Conservation (phyloP, 306 rosid species). For the Sindora glabra region DNA sequence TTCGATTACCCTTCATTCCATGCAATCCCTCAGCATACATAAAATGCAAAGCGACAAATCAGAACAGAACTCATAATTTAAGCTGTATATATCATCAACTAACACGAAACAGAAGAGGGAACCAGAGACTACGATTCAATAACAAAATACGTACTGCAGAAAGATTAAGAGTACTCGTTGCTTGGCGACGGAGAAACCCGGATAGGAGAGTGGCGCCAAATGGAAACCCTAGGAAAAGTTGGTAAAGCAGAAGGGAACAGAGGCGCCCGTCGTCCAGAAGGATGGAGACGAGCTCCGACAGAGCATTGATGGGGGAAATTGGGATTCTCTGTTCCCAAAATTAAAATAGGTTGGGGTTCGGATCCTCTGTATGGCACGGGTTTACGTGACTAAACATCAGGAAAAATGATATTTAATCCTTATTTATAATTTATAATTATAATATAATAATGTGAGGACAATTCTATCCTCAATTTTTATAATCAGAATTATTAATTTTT, state of each 20-base stretch:
- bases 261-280: background rate
- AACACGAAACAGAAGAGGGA: background rate
- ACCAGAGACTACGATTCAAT: background rate
- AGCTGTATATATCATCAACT: background rate
- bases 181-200: background rate
- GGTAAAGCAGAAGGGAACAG: background rate
- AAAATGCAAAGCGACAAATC: background rate
- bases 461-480: too few relatives aligned
- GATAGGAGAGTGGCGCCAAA: background rate
- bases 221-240: conserved; percentile 22
- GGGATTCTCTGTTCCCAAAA: too few relatives aligned
- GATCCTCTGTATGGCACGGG: background rate
- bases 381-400: background rate
- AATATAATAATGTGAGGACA: too few relatives aligned
- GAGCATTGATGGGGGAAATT: background rate
- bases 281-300: background rate
- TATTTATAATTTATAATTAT: too few relatives aligned
- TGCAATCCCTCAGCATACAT: background rate
- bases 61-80: background rate
- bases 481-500: too few relatives aligned
- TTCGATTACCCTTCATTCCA: background rate
- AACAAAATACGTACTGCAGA: background rate
- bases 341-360: background rate
- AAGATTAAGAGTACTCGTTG: background rate
- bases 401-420: background rate